These are phyloP conservation scores for Boletus sp. DNA, from an alignment of 1,284 basidiomycete genomes.

Conservation along the genomic window DNA sequence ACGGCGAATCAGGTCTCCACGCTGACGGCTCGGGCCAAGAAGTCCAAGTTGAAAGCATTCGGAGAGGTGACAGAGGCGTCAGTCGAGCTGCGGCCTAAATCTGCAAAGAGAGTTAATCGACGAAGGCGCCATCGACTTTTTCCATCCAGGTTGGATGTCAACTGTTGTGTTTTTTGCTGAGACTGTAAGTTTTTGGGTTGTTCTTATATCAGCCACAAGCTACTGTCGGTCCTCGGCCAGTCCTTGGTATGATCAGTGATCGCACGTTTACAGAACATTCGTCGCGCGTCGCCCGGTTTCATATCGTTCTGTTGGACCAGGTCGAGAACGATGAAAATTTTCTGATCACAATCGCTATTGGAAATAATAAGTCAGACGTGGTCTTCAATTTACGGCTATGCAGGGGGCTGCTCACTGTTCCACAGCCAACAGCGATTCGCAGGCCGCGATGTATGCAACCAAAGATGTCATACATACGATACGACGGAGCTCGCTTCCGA, in stretches of 20 bases:
- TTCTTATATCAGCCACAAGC: conserved; percentile 14
- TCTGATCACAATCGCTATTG: no score
- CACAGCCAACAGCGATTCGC: not conserved
- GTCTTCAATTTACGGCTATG: not conserved
- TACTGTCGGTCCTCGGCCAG: no score
- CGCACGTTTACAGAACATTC: not conserved
- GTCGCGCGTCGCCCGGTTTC: no score
- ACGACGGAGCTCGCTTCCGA: not conserved
- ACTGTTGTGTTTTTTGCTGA: not conserved
- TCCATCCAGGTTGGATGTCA: no score
- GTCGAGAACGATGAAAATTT: not conserved
- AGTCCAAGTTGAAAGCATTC: conserved; percentile 27
- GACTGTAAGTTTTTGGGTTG: not conserved
- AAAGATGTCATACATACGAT: not conserved
- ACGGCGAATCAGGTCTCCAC: conserved; percentile 33
- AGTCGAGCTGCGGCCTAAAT: no score
- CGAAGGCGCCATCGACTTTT: no score
- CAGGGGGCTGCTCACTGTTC: not conserved
- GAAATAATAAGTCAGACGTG: no score
- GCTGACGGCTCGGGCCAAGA: conserved; percentile 21
- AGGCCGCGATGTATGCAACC: not conserved
- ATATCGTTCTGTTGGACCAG: not conserved
- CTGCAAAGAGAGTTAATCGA: no score
- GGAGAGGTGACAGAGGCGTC: conserved; percentile 24
- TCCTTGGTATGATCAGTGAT: not conserved